Percentiles rank a stretch among this genome's conserved stretches.
phyloP scores from a whole-genome alignment of 2,329 filamentous ascomycete species.

The Calonectria montana region DNA sequence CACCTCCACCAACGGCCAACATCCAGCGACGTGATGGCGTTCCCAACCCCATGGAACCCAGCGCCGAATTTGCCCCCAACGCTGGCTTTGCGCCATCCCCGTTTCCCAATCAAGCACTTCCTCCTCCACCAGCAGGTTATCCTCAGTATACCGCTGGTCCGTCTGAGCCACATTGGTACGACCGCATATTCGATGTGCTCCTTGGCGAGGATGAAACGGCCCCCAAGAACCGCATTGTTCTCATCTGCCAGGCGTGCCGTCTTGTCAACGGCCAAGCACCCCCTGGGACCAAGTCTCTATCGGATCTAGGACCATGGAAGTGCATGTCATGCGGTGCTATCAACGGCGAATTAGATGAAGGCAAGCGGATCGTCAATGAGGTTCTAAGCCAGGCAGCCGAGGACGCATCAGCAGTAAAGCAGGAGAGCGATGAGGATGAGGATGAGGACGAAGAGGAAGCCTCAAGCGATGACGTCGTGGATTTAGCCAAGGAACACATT shows the following conservation, averaged over 20 bases:
- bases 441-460: background rate
- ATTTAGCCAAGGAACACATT: constrained; percentile 27
- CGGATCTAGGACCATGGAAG: constrained; percentile 87
- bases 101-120: constrained; percentile 50
- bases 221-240: constrained; percentile 87
- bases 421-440: constrained; percentile 22
- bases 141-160: constrained; percentile 34
- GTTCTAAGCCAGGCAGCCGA: constrained; percentile 56
- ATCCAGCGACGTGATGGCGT: constrained; percentile 58
- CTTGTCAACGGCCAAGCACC: constrained; percentile 97
- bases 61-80: constrained; percentile 80
- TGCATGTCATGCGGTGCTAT: constrained; percentile 85
- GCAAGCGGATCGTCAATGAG: constrained; percentile 76
- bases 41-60: constrained; percentile 50
- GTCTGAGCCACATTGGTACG: constrained; percentile 83
- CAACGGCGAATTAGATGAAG: constrained; percentile 87
- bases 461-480: constrained; percentile 25
- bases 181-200: constrained; percentile 90
- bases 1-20: constrained; percentile 73
- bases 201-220: constrained; percentile 95
- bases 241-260: constrained; percentile 85
- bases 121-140: constrained; percentile 13
- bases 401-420: constrained; percentile 22
- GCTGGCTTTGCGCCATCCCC: constrained; percentile 53
- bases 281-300: constrained; percentile 80